Percentiles rank a stretch among this genome's conserved stretches.
These are phyloP conservation scores for Aspergillus sp. DNA, from an alignment of 2,329 filamentous ascomycete species.

Conservation along the genomic window DNA sequence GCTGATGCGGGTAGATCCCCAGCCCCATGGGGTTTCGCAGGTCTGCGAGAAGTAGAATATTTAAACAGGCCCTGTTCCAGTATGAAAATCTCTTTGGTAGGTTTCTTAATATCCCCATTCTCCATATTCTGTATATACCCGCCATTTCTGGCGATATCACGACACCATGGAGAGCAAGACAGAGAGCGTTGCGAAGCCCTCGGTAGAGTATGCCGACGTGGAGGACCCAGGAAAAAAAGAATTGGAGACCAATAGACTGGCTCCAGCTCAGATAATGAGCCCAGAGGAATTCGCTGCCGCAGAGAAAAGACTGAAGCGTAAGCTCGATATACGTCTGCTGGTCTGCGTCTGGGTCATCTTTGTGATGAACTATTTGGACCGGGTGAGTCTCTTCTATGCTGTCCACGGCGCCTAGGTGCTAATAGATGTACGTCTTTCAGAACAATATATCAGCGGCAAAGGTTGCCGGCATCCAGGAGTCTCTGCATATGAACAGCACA, in stretches of 20 bases:
- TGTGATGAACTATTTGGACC: slow-evolving; percentile 3
- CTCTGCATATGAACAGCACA: not conserved
- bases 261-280: not conserved
- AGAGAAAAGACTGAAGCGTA: not conserved
- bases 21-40: not conserved
- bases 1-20: not conserved
- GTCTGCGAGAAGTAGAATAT: not conserved
- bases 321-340: not conserved
- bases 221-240: not conserved
- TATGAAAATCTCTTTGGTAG: no score
- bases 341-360: not conserved
- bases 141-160: no score
- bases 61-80: not conserved
- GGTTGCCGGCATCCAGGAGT: not conserved
- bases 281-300: not conserved
- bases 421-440: not conserved
- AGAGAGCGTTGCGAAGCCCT: not conserved
- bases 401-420: not conserved
- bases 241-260: not conserved
- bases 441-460: slow-evolving; percentile 3
- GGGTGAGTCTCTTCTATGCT: not conserved
- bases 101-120: no score
- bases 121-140: no score
- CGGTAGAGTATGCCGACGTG: not conserved
- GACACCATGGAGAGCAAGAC: not conserved